phyloP scores from a whole-genome alignment of 306 rosid genomes.

The Castanea crenata region DNA sequence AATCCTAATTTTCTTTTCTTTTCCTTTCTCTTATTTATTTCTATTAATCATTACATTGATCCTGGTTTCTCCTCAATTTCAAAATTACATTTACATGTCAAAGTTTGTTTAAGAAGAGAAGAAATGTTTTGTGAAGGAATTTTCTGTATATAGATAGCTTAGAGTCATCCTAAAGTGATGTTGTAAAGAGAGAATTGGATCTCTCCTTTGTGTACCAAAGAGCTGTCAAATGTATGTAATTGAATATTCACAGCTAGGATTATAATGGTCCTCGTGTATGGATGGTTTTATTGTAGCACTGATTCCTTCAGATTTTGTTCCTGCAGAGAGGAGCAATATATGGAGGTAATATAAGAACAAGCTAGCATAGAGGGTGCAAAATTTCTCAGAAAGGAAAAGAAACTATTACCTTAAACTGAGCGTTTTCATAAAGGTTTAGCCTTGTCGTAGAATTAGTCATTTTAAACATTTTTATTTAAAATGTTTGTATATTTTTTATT shows the following conservation, averaged over 20 bases:
- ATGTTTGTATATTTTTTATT: too few relatives aligned
- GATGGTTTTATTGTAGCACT: not conserved
- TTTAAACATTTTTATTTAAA: too few relatives aligned
- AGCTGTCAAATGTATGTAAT: not conserved
- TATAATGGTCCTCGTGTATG: not conserved
- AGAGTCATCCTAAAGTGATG: not conserved
- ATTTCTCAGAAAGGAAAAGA: constrained; percentile 1
- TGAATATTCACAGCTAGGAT: not conserved
- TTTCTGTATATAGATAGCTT: not conserved
- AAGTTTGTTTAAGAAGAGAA: not conserved
- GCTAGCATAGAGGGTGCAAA: constrained; percentile 9
- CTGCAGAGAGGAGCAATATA: constrained; percentile 10
- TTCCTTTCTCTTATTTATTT: not conserved
- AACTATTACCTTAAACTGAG: constrained; percentile 43
- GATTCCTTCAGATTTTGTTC: not conserved
- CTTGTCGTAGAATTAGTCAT: too few relatives aligned
- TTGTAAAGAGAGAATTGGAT: not conserved
- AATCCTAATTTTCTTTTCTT: not conserved
- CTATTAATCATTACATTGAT: constrained; percentile 3
- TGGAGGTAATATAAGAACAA: not conserved
- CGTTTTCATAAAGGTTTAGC: too few relatives aligned
- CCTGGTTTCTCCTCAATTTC: not conserved
- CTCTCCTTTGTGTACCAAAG: not conserved
- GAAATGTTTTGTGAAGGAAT: constrained; percentile 2
- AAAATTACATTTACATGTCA: not conserved